These are phyloP conservation scores for Bryopsis sp. DNA, from an alignment of 139 green algal species.

Conservation along the genomic window DNA sequence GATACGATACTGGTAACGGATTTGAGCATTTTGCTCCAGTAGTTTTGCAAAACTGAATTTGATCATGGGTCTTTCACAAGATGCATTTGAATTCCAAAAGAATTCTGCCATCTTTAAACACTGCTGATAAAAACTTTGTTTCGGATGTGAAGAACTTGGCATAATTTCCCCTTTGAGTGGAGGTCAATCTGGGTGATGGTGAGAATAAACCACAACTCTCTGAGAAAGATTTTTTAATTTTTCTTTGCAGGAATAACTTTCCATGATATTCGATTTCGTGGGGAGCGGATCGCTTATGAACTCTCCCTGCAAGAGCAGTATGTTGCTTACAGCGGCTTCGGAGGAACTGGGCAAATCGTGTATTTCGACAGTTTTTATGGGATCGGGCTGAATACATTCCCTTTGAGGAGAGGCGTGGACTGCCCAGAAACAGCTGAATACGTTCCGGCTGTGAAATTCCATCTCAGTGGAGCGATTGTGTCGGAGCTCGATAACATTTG, in stretches of 20 bases:
- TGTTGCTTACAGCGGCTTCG: slow-evolving; percentile 22
- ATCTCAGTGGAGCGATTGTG: neutral
- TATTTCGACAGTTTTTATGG: slow-evolving; percentile 27
- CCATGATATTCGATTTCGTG: slow-evolving; percentile 25
- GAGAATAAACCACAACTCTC: too few relatives aligned
- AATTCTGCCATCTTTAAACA: too few relatives aligned
- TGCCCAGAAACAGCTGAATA: slow-evolving; percentile 10
- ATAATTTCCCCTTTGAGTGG: too few relatives aligned
- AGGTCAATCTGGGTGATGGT: too few relatives aligned
- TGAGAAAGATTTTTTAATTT: too few relatives aligned
- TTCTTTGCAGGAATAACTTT: slow-evolving; percentile 22
- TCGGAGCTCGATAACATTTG: neutral
- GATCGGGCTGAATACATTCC: slow-evolving; percentile 8
- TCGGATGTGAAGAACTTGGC: too few relatives aligned
- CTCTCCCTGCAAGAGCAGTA: slow-evolving; percentile 30
- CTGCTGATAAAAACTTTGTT: too few relatives aligned
- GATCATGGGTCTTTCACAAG: too few relatives aligned
- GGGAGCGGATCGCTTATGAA: slow-evolving; percentile 28
- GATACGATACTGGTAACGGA: slow-evolving; percentile 1
- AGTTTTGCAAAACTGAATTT: too few relatives aligned
- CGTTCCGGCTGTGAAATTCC: neutral
- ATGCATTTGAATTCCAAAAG: too few relatives aligned
- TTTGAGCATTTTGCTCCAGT: neutral
- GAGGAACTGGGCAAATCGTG: slow-evolving; percentile 11
- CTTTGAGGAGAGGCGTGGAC: neutral